These are phyloP conservation scores for Pseudogymnoascus sp. DNA, from an alignment of 2,329 filamentous ascomycete genomes.

Conservation along the genomic window DNA sequence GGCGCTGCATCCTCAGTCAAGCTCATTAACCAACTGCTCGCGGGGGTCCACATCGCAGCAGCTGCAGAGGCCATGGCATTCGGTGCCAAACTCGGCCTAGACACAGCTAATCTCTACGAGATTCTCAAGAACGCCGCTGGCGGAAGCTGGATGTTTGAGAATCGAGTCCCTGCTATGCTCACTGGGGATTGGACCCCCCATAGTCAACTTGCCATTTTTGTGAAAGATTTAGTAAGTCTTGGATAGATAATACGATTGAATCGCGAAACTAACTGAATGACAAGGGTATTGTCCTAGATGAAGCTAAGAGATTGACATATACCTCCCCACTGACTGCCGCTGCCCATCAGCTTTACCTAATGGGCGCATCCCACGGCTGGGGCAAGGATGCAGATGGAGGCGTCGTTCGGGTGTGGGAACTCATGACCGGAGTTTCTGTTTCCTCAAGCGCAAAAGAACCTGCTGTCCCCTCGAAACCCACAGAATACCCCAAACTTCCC, in stretches of 20 bases:
- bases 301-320: constrained; percentile 25
- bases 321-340: constrained; percentile 26
- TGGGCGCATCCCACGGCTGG: constrained; percentile 27
- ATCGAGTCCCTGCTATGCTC: constrained; percentile 31
- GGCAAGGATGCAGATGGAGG: constrained; percentile 27
- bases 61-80: constrained; percentile 50
- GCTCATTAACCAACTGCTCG: constrained; percentile 49
- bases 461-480: neutral
- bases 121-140: constrained; percentile 35
- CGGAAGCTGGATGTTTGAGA: constrained; percentile 33
- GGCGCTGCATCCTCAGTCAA: constrained; percentile 52
- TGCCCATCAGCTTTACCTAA: constrained; percentile 28
- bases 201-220: constrained; percentile 30
- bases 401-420: constrained; percentile 32
- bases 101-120: constrained; percentile 41
- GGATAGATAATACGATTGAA: constrained; percentile 1
- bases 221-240: constrained; percentile 16
- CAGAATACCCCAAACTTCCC: constrained; percentile 12
- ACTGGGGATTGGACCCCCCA: constrained; percentile 27
- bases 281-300: constrained; percentile 26
- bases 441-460: constrained; percentile 9
- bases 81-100: constrained; percentile 43
- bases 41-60: constrained; percentile 48
- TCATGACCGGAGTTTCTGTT: constrained; percentile 16
- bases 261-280: constrained; percentile 17